Evolutionary conservation across 306 rosid genomes (phyloP).

Genomic region (Cyclanthera cordifolia): DNA sequence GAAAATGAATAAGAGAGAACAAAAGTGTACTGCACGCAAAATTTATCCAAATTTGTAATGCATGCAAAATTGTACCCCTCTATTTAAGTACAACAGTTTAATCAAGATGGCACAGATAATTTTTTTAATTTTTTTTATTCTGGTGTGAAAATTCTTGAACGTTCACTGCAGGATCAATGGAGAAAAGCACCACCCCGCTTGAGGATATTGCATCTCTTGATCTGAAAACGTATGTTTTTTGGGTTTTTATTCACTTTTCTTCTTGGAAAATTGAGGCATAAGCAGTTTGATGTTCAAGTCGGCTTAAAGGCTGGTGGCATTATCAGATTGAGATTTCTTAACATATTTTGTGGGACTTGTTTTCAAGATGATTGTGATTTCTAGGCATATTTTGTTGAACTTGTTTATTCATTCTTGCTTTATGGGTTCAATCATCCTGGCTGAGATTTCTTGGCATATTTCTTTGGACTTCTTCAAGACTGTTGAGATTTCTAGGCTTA

Average conservation of each 20-base stretch:
- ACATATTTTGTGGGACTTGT: neutral
- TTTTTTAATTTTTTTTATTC: neutral
- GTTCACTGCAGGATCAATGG: conserved; percentile 48
- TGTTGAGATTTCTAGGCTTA: neutral
- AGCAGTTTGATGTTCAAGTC: neutral
- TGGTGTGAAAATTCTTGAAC: neutral
- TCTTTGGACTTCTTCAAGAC: neutral
- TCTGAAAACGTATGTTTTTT: conserved; percentile 70
- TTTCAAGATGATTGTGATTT: neutral
- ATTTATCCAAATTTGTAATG: neutral
- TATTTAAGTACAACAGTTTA: neutral
- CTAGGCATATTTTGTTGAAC: neutral
- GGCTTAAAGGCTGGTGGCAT: neutral
- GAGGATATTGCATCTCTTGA: conserved; percentile 76
- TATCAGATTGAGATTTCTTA: neutral
- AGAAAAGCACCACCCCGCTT: conserved; percentile 47
- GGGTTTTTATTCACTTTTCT: neutral
- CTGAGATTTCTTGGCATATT: neutral
- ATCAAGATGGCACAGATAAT: neutral
- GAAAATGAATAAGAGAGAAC: too few species aligned
- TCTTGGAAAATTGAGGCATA: conserved; percentile 13
- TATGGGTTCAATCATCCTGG: neutral
- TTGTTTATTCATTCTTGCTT: neutral
- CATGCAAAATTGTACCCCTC: neutral
- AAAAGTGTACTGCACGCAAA: too few species aligned